phyloP scores from a whole-genome alignment of 169 alveolate genomes.

The Plasmodium vinckei region DNA sequence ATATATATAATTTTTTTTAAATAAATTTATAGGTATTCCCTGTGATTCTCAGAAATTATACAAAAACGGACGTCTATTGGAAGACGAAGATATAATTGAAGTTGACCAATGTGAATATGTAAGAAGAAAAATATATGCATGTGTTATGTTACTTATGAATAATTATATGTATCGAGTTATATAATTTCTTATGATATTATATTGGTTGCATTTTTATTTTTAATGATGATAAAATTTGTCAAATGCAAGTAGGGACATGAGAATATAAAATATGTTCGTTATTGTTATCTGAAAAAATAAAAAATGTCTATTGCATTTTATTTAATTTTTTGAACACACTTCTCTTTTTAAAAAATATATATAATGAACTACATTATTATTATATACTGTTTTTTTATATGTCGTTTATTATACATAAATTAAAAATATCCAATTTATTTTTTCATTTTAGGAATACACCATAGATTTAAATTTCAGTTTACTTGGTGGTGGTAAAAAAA shows the following conservation, averaged over 20 bases:
- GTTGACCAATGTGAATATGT: slow-evolving; percentile 50
- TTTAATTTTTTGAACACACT: neutral
- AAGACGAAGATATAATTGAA: slow-evolving; percentile 62
- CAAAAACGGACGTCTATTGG: slow-evolving; percentile 70
- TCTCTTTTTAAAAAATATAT: neutral
- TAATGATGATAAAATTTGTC: slow-evolving; percentile 68
- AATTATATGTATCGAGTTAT: neutral
- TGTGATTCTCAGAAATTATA: slow-evolving; percentile 58
- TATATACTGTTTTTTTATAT: neutral
- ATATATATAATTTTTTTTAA: neutral
- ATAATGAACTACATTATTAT: neutral
- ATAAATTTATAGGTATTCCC: slow-evolving; percentile 67
- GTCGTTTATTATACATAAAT: neutral
- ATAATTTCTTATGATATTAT: neutral
- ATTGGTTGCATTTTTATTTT: slow-evolving; percentile 59
- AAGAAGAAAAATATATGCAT: slow-evolving; percentile 17
- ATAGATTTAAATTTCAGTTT: slow-evolving; percentile 59
- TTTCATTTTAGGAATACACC: slow-evolving; percentile 38
- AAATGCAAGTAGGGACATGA: slow-evolving; percentile 78
- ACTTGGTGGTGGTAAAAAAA: slow-evolving; percentile 95
- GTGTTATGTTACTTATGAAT: neutral
- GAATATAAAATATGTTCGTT: slow-evolving; percentile 71
- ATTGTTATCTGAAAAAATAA: slow-evolving; percentile 71
- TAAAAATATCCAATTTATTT: neutral
- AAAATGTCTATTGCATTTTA: slow-evolving; percentile 1